Conservation (phyloP, 495 filamentous ascomycete species). For the Penicillium verhagenii region DNA sequence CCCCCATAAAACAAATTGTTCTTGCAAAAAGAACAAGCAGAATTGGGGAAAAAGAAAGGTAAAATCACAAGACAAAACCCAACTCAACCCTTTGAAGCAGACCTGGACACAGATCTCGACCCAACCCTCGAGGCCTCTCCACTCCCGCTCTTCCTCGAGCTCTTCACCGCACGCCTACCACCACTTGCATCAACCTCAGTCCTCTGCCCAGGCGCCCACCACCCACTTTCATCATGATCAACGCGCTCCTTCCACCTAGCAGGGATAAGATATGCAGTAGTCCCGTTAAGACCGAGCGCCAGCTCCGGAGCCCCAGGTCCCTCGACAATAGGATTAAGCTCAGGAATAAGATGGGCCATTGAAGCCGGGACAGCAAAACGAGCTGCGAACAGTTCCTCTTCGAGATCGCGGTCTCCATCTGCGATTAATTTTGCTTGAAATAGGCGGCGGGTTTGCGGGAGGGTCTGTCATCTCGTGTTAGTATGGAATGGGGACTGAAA, state of each 20-base stretch:
- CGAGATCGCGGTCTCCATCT: constrained; percentile 26
- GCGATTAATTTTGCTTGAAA: constrained; percentile 38
- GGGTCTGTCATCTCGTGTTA: constrained; percentile 23
- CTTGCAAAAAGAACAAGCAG: too few relatives aligned
- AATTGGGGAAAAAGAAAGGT: too few relatives aligned
- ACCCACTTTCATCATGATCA: constrained; percentile 16
- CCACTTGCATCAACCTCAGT: not conserved
- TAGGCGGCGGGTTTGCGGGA: constrained; percentile 42
- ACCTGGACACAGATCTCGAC: not conserved
- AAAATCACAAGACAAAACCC: too few relatives aligned
- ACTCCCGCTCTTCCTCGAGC: constrained; percentile 10
- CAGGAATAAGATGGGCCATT: constrained; percentile 6
- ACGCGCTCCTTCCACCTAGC: constrained; percentile 16
- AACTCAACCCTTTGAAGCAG: too few relatives aligned
- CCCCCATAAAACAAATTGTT: too few relatives aligned
- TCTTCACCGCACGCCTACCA: not conserved
- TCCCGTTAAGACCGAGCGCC: constrained; percentile 7
- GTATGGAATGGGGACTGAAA: not conserved
- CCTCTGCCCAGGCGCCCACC: constrained; percentile 17
- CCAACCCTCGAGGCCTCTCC: too few relatives aligned
- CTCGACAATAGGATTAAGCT: not conserved
- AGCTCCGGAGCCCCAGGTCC: constrained; percentile 2
- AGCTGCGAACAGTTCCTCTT: constrained; percentile 30
- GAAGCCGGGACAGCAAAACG: constrained; percentile 26
- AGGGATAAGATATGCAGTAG: constrained; percentile 12